Base-by-base conservation (phyloP, 1,139 yeast species). In the Lodderomyces orthopsilosis region DNA sequence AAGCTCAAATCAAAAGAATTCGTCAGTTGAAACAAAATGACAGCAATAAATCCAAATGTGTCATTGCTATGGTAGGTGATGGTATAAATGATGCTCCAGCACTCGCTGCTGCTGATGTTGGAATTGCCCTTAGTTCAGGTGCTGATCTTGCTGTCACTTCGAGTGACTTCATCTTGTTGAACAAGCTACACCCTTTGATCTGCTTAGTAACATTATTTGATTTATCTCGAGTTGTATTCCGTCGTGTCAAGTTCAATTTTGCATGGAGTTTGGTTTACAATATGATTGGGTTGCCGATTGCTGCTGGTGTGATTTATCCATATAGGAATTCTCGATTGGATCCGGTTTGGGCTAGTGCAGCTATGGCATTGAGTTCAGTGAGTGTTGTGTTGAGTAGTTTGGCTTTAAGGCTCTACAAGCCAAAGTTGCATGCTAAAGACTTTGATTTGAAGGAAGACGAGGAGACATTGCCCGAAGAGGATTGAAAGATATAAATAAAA, bases 71-170 rank as follows among this genome's bases (percentile, higher is more conserved):
- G 34, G 40, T 28, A n/a, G 85, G 85, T 10, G 85, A 80, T 58
- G 85, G 84, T 26, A 77, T 79, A 21, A 79, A 79, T 55, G 85
- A 80, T 59, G 83, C 84, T 0, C 84, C 84, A 1, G 85, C 85
- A 0, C 62, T 80, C 41, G 75, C 83, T 1, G 61, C 71, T 1
- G 83, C 85, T 0, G 81, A 79, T 60, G 75, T 80, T 26, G 85
- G 85, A 6, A 66, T 80, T 37, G 83, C 85, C 0, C 59, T 80
- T 43, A 77, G 83, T 0, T 68, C 80, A 2, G 84, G 84, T 0
- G 77, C 83, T 1, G 84, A 79, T 52, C 61, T 79, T 41, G 84
- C 85, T 0, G 68, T 79, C 35, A 77, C 78, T 2, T 75, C 83
- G 10, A 74, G 80, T 51, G 85, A 80, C 55, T 78, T 80, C 47